phyloP scores from a whole-genome alignment of 1,284 basidiomycete species.

The Takashimella tepidaria region DNA sequence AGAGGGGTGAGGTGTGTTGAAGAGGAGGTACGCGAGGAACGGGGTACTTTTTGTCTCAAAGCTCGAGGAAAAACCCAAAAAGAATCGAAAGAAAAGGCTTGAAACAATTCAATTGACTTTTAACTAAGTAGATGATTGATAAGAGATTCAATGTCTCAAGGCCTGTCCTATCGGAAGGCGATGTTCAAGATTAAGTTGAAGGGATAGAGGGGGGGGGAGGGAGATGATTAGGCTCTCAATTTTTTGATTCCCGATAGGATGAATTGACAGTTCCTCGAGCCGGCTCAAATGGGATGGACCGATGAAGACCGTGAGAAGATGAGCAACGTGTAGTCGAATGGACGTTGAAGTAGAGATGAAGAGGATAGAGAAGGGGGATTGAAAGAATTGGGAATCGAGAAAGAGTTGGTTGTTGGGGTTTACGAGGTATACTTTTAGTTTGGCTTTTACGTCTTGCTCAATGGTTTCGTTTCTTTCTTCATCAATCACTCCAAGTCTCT shows the following conservation, averaged over 20 bases:
- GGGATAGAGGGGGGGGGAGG: background rate
- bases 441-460: too few species aligned
- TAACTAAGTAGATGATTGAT: background rate
- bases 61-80: too few species aligned
- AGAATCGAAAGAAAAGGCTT: background rate
- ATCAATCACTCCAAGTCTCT: background rate
- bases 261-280: background rate
- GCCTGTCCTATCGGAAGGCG: background rate
- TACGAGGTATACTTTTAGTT: too few species aligned
- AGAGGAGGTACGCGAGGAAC: background rate
- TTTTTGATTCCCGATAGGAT: background rate
- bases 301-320: background rate
- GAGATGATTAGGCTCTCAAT: background rate
- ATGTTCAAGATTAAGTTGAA: background rate
- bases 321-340: too few species aligned
- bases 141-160: background rate
- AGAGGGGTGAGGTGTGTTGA: background rate
- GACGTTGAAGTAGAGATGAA: background rate
- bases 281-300: background rate
- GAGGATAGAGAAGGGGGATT: background rate
- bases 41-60: too few species aligned
- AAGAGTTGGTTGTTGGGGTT: too few species aligned
- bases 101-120: background rate
- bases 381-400: background rate
- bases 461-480: background rate